phyloP scores from a whole-genome alignment of 2,329 filamentous ascomycete genomes.

The Ilyonectria destructans region DNA sequence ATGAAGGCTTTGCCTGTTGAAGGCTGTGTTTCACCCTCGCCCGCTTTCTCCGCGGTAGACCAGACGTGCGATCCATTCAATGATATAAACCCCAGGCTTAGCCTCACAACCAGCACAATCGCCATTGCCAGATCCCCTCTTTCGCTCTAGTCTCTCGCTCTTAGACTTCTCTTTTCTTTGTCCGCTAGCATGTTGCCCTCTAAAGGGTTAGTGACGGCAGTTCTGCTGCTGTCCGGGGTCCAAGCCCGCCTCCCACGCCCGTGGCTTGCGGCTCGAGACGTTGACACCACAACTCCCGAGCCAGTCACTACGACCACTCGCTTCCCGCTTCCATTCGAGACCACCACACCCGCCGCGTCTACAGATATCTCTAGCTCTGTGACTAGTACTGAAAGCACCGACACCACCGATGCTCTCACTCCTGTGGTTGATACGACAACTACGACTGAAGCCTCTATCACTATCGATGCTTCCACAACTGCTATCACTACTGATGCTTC shows the following conservation, averaged over 20 bases:
- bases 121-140: slow-evolving; percentile 1
- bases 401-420: neutral
- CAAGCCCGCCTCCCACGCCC: slow-evolving; percentile 11
- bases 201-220: slow-evolving; percentile 2
- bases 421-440: neutral
- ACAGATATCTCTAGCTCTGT: neutral
- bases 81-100: neutral
- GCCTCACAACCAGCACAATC: neutral
- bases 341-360: slow-evolving; percentile 1
- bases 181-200: slow-evolving; percentile 16
- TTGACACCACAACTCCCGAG: slow-evolving; percentile 17
- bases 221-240: slow-evolving; percentile 17
- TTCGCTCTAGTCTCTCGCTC: neutral
- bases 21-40: too few relatives aligned
- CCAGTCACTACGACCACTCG: slow-evolving; percentile 12
- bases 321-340: slow-evolving; percentile 18
- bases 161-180: neutral
- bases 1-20: neutral
- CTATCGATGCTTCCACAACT: neutral
- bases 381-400: neutral
- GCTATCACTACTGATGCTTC: neutral
- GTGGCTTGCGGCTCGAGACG: slow-evolving; percentile 5
- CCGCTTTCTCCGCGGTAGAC: too few relatives aligned
- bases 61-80: neutral
- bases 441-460: neutral